These are phyloP conservation scores for Daldinia sp. DNA, from an alignment of 2,329 filamentous ascomycete species.

Conservation along the genomic window DNA sequence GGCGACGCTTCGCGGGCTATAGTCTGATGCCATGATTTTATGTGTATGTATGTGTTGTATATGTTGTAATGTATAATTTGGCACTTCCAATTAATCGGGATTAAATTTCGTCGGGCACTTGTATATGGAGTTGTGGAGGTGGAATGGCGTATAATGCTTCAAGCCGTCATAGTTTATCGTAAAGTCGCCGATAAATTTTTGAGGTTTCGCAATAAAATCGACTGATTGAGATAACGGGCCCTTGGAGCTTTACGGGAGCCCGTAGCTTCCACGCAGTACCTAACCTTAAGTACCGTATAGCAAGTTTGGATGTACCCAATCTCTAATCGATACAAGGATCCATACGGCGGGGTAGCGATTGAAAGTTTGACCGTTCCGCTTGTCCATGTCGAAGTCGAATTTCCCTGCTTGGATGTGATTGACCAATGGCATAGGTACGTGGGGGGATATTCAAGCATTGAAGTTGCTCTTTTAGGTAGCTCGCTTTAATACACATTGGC, in stretches of 20 bases:
- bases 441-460: neutral
- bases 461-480: slow-evolving; percentile 8
- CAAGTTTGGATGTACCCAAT: neutral
- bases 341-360: slow-evolving; percentile 1
- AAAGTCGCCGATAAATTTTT: slow-evolving; percentile 31
- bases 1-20: slow-evolving; percentile 74
- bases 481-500: neutral
- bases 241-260: neutral
- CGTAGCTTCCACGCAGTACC: neutral
- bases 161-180: slow-evolving; percentile 13
- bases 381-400: neutral
- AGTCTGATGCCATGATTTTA: slow-evolving; percentile 39
- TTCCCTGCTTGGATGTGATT: neutral
- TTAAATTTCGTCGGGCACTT: neutral
- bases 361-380: slow-evolving; percentile 8
- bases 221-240: slow-evolving; percentile 22
- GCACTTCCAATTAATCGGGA: neutral
- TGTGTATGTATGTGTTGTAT: neutral
- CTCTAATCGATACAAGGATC: neutral
- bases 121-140: neutral
- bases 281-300: neutral
- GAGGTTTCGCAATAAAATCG: slow-evolving; percentile 24
- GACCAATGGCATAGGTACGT: slow-evolving; percentile 3
- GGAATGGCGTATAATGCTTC: slow-evolving; percentile 2
- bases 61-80: no score